Conservation (phyloP, 2,329 filamentous ascomycete genomes). For the Verticillium dahliae region DNA sequence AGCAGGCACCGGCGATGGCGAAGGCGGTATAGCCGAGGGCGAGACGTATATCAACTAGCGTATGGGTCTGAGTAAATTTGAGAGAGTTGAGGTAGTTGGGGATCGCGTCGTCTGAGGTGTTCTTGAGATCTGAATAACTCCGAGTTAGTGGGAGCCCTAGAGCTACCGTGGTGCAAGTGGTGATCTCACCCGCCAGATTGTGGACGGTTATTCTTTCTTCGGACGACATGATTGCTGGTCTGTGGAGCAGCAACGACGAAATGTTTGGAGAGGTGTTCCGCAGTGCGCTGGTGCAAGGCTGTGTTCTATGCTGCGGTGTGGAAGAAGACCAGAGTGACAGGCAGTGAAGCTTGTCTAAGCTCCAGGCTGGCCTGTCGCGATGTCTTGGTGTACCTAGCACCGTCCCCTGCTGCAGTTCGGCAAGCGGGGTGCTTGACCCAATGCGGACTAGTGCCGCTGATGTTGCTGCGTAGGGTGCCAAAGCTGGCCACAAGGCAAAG, state of each 20-base stretch:
- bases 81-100: conserved; percentile 88
- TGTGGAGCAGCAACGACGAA: background rate
- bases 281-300: background rate
- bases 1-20: conserved; percentile 71
- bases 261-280: background rate
- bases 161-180: background rate
- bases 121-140: conserved; percentile 71
- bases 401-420: background rate
- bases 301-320: background rate
- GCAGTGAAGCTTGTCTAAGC: conserved; percentile 6
- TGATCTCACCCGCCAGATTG: conserved; percentile 53
- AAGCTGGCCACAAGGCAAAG: background rate
- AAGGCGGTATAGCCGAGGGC: conserved; percentile 79
- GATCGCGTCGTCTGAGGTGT: conserved; percentile 91
- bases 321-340: background rate
- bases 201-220: conserved; percentile 59
- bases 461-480: background rate
- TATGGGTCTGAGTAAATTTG: conserved; percentile 76
- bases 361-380: conserved; percentile 7
- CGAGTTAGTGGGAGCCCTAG: conserved; percentile 8
- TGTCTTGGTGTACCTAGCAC: background rate
- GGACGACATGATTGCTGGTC: conserved; percentile 28
- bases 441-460: background rate
- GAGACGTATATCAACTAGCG: conserved; percentile 75
- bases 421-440: background rate